Conservation (phyloP, 1,284 basidiomycete genomes). For the Melampsora abietis-canadensis region DNA sequence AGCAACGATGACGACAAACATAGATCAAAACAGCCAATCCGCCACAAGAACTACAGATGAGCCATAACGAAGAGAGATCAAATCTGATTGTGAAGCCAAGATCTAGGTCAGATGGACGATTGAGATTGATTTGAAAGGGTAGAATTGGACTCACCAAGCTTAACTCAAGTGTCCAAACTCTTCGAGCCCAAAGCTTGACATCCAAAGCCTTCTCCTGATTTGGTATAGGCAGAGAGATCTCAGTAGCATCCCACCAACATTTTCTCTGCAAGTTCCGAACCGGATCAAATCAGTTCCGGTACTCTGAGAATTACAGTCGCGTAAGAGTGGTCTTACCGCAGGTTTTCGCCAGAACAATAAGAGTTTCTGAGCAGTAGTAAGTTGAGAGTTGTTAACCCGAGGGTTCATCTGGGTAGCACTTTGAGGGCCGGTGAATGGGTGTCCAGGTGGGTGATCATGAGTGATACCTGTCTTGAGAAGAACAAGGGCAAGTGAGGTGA, state of each 20-base stretch:
- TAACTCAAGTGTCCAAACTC: conserved; percentile 98
- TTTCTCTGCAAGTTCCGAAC: conserved; percentile 73
- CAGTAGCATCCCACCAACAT: conserved; percentile 99
- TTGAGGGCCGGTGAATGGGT: conserved; percentile 47
- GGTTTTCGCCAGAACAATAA: conserved; percentile 98
- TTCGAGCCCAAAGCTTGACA: conserved; percentile 89
- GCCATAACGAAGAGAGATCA: too few species aligned
- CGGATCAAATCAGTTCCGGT: neutral
- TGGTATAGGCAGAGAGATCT: conserved; percentile 69
- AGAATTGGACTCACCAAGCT: conserved; percentile 68
- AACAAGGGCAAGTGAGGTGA: conserved; percentile 95
- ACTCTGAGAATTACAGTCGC: conserved; percentile 1
- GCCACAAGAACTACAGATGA: too few species aligned
- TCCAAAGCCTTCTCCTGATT: conserved; percentile 59
- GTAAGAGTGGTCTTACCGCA: conserved; percentile 63
- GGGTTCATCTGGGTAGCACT: conserved; percentile 56
- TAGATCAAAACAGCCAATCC: too few species aligned
- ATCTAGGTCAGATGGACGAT: too few species aligned
- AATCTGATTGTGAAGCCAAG: too few species aligned
- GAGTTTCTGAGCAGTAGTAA: conserved; percentile 95
- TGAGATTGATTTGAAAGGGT: too few species aligned
- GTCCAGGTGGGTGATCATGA: conserved; percentile 59
- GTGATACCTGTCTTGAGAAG: conserved; percentile 94
- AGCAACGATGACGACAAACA: too few species aligned
- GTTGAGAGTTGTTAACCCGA: conserved; percentile 82